Base-by-base conservation (phyloP, 768 basidiomycete species). In the Trametes cubensis region DNA sequence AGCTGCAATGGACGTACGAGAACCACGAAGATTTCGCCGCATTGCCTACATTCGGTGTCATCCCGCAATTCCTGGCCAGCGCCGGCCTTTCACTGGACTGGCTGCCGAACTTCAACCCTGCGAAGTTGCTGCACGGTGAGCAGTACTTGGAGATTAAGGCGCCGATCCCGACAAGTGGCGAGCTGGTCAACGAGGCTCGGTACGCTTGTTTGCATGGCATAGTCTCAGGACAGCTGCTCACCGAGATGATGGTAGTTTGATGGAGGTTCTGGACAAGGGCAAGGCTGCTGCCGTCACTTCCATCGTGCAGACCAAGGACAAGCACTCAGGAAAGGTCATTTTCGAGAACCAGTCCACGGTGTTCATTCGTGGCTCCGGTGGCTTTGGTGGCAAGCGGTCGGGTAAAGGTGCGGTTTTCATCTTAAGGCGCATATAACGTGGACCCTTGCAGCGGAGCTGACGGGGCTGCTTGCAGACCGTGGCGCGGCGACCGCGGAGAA, bases 61-160 rank as follows among this genome's bases (percentile, higher is more conserved):
- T 98, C 60, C 96, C 97, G 17, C 94, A 94, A 72, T 93, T 98
- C 74, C 72, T 78, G 21, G 86, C 92, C 1, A 90, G 85, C 66
- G 79, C 83, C 7, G 80, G 83, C 28, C 53, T 93, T 4, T 74
- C 89, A 0, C 75, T 94, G 50, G 94, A 93, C 75, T 96, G 89
- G 87, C 79, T 99, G 28, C 96, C 97, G 15, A 91, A 98, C 75
- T 98, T 88, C 80, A 95, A 95, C 71, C 94, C 94, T 6, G 93
- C 95, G 49, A 98, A 94, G 76, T 80, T 99, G n/a, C 83, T 99
- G 18, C 97, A 99, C 72, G 97, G 97, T 47, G 97, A 99, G 72
- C 97, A 98, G 70, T 98, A 93, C 74, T 78, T 99, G 67, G 83
- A 85, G 62, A 92, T 99, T 73, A 89, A 90, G 69, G 86, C 79